Percentiles rank a stretch among this genome's conserved stretches.
Evolutionary conservation across 768 basidiomycete genomes (phyloP).

Genomic region (Cystofilobasidium ferigula): DNA sequence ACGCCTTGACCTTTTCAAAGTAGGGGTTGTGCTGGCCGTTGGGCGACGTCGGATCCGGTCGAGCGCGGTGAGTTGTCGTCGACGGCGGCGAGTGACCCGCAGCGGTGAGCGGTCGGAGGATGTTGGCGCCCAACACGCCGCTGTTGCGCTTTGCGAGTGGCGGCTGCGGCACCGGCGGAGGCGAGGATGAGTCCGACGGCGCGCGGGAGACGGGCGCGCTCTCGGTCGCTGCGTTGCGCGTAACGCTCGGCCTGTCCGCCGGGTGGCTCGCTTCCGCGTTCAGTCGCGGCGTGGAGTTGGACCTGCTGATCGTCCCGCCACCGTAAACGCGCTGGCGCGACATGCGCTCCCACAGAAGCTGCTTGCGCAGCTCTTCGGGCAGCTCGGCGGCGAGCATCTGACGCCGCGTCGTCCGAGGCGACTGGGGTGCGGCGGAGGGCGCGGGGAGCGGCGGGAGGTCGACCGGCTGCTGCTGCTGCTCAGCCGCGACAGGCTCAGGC

Average conservation of each 20-base stretch:
- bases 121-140: slow-evolving; percentile 11
- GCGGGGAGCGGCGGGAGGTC: slow-evolving; percentile 23
- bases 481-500: background rate
- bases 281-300: slow-evolving; percentile 15
- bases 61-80: background rate
- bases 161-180: background rate
- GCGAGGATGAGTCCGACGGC: background rate
- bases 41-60: background rate
- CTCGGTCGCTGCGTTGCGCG: slow-evolving; percentile 2
- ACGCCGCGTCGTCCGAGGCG: slow-evolving; percentile 72
- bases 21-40: background rate
- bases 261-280: background rate
- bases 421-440: slow-evolving; percentile 50
- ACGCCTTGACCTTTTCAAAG: slow-evolving; percentile 12
- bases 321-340: slow-evolving; percentile 31
- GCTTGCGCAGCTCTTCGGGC: slow-evolving; percentile 68
- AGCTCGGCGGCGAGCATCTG: slow-evolving; percentile 76
- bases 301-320: slow-evolving; percentile 8
- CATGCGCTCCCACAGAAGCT: slow-evolving; percentile 59
- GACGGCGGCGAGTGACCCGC: slow-evolving; percentile 3
- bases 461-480: slow-evolving; percentile 53
- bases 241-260: background rate
- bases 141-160: slow-evolving; percentile 10
- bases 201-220: background rate
- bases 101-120: slow-evolving; percentile 20